Conservation (phyloP, 2,329 filamentous ascomycete genomes). For the Pseudocercospora fijiensis region DNA sequence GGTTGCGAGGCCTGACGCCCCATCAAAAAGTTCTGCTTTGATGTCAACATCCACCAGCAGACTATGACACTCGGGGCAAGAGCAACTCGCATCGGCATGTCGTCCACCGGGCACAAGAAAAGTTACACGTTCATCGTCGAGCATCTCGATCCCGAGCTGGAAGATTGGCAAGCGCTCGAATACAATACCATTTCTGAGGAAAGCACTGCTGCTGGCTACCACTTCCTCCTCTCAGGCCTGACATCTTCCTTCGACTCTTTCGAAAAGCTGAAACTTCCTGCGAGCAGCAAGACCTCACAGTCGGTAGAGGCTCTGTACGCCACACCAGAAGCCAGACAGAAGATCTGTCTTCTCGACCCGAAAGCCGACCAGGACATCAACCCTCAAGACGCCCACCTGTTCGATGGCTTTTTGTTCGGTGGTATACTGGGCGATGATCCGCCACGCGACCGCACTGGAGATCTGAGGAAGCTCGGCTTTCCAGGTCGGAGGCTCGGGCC, state of each 20-base stretch:
- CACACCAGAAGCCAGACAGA: slow-evolving; percentile 61
- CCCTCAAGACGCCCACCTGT: slow-evolving; percentile 76
- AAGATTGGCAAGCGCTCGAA: slow-evolving; percentile 90
- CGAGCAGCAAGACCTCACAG: slow-evolving; percentile 20
- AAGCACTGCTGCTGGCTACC: slow-evolving; percentile 63
- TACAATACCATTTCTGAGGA: slow-evolving; percentile 85
- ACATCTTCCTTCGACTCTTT: slow-evolving; percentile 56
- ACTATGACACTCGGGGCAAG: neutral
- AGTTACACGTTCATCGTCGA: slow-evolving; percentile 83
- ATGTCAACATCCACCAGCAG: neutral
- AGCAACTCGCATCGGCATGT: slow-evolving; percentile 4
- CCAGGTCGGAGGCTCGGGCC: slow-evolving; percentile 81
- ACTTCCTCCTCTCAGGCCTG: slow-evolving; percentile 40
- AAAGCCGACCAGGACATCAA: slow-evolving; percentile 75
- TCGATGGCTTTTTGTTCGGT: slow-evolving; percentile 92
- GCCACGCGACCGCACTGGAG: slow-evolving; percentile 80
- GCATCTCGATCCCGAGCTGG: slow-evolving; percentile 92
- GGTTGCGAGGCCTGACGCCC: neutral
- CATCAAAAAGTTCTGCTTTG: neutral
- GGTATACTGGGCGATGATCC: slow-evolving; percentile 68
- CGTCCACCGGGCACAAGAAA: slow-evolving; percentile 5
- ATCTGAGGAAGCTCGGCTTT: slow-evolving; percentile 91
- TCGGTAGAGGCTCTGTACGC: slow-evolving; percentile 80
- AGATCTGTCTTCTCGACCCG: slow-evolving; percentile 87
- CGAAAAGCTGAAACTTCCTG: slow-evolving; percentile 20